Conservation (phyloP, 192 early-diverging fungal species). For the Thamnidium elegans region DNA sequence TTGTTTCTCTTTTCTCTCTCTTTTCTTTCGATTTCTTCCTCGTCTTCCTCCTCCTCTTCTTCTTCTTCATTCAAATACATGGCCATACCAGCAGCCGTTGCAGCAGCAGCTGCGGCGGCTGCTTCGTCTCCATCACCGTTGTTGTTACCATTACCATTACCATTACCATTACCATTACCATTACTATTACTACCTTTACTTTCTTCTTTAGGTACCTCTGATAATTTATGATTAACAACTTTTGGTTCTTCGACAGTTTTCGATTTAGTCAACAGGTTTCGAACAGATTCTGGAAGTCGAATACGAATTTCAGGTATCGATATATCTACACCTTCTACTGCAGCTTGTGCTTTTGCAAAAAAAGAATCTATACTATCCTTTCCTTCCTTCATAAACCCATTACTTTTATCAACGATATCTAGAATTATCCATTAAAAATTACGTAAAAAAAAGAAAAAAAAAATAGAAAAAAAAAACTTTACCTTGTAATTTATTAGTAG, state of each 20-base stretch:
- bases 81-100: conserved; percentile 35
- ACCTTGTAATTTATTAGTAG: conserved; percentile 62
- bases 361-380: conserved; percentile 36
- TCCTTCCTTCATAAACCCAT: conserved; percentile 34
- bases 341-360: conserved; percentile 35
- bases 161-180: conserved; percentile 11
- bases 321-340: conserved; percentile 35
- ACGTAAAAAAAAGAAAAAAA: background rate
- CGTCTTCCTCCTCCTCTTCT: conserved; percentile 16
- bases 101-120: conserved; percentile 43
- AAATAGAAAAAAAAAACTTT: background rate
- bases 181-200: conserved; percentile 12
- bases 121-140: conserved; percentile 11
- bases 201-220: conserved; percentile 26
- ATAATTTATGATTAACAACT: conserved; percentile 27
- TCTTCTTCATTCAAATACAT: conserved; percentile 10
- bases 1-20: conserved; percentile 46
- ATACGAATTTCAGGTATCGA: conserved; percentile 41
- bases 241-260: conserved; percentile 13
- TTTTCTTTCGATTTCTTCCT: conserved; percentile 17
- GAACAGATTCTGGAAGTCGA: conserved; percentile 36
- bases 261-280: conserved; percentile 19
- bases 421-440: background rate
- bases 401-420: conserved; percentile 39
- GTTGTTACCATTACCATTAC: conserved; percentile 3